Percentiles rank a stretch among this genome's conserved stretches.
phyloP scores from a whole-genome alignment of 2,329 filamentous ascomycete genomes.

The Aspergillus flavus region DNA sequence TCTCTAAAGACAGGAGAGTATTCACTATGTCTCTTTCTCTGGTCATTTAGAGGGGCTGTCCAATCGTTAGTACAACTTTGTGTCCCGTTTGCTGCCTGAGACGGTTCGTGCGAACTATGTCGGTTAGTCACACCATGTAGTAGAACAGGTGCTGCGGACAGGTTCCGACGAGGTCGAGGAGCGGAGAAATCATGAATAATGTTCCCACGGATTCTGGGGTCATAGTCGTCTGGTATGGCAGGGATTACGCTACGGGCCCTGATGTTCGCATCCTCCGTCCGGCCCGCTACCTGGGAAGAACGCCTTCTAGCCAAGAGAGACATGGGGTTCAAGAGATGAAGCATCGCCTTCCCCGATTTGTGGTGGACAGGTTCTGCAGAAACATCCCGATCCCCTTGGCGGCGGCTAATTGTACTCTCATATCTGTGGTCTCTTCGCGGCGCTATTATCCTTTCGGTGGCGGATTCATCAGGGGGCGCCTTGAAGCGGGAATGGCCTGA shows the following conservation, averaged over 20 bases:
- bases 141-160: conserved; percentile 29
- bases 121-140: conserved; percentile 15
- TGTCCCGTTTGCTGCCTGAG: conserved; percentile 9
- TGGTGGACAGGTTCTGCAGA: conserved; percentile 31
- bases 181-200: conserved; percentile 68
- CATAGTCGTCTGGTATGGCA: conserved; percentile 62
- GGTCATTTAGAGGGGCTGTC: conserved; percentile 23
- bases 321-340: conserved; percentile 64
- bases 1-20: conserved; percentile 64
- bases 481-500: conserved; percentile 31
- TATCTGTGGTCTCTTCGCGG: conserved; percentile 30
- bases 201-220: conserved; percentile 64
- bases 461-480: conserved; percentile 31
- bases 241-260: conserved; percentile 52
- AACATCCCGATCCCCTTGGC: conserved; percentile 32
- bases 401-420: conserved; percentile 26
- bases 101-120: conserved; percentile 18
- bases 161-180: conserved; percentile 52
- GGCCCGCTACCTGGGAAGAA: conserved; percentile 55
- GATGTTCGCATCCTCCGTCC: conserved; percentile 55
- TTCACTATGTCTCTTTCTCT: conserved; percentile 38
- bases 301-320: conserved; percentile 60
- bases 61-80: conserved; percentile 18
- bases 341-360: conserved; percentile 51
- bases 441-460: conserved; percentile 25